A percentile compares a stretch with the other conserved stretches of the same genome.
Conservation (phyloP, 352 stramenopile genomes). For the Pythium monospermum region DNA sequence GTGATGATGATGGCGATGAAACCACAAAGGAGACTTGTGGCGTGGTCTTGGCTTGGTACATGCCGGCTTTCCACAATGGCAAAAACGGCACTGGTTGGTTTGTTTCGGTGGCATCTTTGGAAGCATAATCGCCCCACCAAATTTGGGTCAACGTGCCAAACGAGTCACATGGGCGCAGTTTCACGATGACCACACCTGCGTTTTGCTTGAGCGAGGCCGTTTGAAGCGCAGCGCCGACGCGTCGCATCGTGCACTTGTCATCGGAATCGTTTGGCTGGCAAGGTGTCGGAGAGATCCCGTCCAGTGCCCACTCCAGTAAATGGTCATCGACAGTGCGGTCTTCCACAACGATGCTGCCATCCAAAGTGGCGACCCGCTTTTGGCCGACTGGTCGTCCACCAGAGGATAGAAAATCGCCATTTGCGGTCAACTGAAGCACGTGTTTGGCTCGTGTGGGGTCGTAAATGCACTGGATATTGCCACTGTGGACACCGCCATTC, state of each 20-base stretch:
- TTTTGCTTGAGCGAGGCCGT: constrained; percentile 31
- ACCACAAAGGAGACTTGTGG: constrained; percentile 25
- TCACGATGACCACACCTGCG: constrained; percentile 44
- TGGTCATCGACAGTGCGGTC: constrained; percentile 33
- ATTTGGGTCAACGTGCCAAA: constrained; percentile 61
- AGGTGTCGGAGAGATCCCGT: constrained; percentile 33
- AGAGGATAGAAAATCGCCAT: constrained; percentile 50
- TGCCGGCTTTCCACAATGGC: constrained; percentile 50
- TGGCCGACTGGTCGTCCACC: constrained; percentile 32
- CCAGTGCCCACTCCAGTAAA: constrained; percentile 50
- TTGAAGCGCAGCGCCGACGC: constrained; percentile 53
- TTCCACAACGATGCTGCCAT: constrained; percentile 6
- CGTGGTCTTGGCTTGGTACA: constrained; percentile 51
- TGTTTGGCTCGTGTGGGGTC: constrained; percentile 27
- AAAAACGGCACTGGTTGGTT: constrained; percentile 37
- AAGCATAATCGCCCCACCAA: constrained; percentile 51
- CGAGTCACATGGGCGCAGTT: constrained; percentile 38
- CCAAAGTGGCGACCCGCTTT: too few species aligned
- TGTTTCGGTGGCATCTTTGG: constrained; percentile 14
- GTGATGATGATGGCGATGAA: constrained; percentile 20
- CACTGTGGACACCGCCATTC: constrained; percentile 54
- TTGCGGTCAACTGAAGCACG: constrained; percentile 37
- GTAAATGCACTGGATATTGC: constrained; percentile 40
- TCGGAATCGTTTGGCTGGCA: constrained; percentile 43
- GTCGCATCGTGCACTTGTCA: constrained; percentile 32